Evolutionary conservation across 805 yeast genomes (phyloP).

Genomic region (Metschnikowia chrysomelidarum): DNA sequence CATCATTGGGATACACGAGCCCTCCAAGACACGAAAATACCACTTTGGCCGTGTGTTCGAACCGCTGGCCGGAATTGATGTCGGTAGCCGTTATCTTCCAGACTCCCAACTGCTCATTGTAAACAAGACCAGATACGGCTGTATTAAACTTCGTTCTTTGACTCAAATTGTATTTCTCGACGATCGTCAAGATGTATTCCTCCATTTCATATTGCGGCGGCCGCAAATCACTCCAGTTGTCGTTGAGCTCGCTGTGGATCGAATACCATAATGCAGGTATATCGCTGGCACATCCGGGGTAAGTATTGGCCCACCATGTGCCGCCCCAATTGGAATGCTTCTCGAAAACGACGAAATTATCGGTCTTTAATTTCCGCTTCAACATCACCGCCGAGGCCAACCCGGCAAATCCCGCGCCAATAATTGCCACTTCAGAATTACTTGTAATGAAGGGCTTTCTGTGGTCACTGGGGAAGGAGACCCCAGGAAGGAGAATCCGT

Average conservation of each 20-base stretch:
- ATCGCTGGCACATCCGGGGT: constrained; percentile 46
- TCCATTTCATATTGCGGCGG: constrained; percentile 45
- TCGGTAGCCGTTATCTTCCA: constrained; percentile 32
- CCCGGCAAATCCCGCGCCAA: constrained; percentile 44
- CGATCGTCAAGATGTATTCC: constrained; percentile 37
- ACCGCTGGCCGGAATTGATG: constrained; percentile 29
- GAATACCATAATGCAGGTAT: constrained; percentile 44
- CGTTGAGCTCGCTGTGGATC: constrained; percentile 31
- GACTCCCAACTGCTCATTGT: constrained; percentile 22
- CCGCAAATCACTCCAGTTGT: constrained; percentile 36
- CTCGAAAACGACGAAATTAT: constrained; percentile 36
- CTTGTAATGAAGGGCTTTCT: constrained; percentile 21
- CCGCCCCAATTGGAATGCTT: constrained; percentile 42
- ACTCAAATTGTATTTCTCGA: constrained; percentile 25
- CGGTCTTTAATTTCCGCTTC: constrained; percentile 25
- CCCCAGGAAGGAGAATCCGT: constrained; percentile 25
- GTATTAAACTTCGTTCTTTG: constrained; percentile 25
- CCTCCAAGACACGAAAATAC: constrained; percentile 34
- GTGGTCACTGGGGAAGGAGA: constrained; percentile 16
- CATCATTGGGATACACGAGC: constrained; percentile 35
- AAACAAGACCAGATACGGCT: constrained; percentile 21
- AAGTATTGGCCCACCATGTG: constrained; percentile 46
- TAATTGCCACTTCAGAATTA: constrained; percentile 31
- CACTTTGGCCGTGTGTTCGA: constrained; percentile 29
- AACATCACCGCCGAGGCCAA: constrained; percentile 31